Base-by-base conservation (phyloP, 208 protist genomes). In the Trypanosomatidae sp. region DNA sequence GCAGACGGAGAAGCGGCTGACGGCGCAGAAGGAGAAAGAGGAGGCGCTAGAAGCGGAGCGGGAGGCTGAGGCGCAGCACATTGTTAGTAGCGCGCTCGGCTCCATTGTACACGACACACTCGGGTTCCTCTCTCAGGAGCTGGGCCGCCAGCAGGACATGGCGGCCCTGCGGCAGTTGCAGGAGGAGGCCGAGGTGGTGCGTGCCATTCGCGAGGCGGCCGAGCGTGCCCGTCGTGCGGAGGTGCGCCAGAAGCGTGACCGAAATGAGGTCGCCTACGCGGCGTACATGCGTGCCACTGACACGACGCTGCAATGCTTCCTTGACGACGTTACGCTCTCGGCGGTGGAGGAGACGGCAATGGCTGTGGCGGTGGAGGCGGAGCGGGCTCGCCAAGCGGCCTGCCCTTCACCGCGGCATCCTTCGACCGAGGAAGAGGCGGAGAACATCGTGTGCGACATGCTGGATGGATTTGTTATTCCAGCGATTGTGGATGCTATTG, bases 51-150 rank as follows among this genome's bases (percentile, higher is more conserved):
- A 64, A 56, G 69, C 36, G 33, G 79, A 84, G 55, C 80, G 89
- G 72, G 82, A 91, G 72, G 79, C 65, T 0, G 83, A 92, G 71
- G 82, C 85, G 49, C 69, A 88, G 28, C 70, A 73, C 30, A 74
- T 97, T 15, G 50, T 93, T 1, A 83, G 89, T 65, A 83, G 67
- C 30, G 90, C 89, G 13, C 82, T 93, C 67, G 95, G 93, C 41
- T 90, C 94, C 44, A 79, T 97, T 55, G 80, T 97, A 67, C 74
- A 76, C 55, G 91, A 91, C 66, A 95, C 92, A 8, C 81, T 98
- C 8, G 93, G 91, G 55, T 97, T 92, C 75, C 84, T 98, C 25
- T 86, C 85, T 28, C 84, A 95, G 75, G 93, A 97, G 83, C 80
- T 97, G 43, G 74, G 71, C 15, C 88, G 95, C 36, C 92, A 94